Evolutionary conservation across 1,139 yeast species (phyloP).

Genomic region (Pichia sp.): DNA sequence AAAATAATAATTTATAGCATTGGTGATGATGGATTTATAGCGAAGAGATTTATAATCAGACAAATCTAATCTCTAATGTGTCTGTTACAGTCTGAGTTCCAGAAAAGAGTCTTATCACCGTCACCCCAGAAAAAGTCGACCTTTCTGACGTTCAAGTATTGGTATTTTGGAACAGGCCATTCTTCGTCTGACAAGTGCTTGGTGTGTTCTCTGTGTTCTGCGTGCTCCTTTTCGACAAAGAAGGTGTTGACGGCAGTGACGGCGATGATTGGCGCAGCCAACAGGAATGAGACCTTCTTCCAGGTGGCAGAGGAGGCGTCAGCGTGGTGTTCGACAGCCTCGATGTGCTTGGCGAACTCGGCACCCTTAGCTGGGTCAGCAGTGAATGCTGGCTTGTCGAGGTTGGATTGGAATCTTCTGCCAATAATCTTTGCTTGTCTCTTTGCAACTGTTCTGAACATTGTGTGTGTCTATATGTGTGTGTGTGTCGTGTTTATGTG

Average conservation of each 20-base stretch:
- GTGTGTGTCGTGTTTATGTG: no score
- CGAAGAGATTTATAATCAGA: neutral
- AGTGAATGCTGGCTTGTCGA: constrained; percentile 29
- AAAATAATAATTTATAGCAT: neutral
- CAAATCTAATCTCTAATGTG: constrained; percentile 42
- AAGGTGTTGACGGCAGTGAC: constrained; percentile 76
- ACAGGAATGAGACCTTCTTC: constrained; percentile 75
- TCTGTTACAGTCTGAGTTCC: constrained; percentile 92
- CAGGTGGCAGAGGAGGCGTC: constrained; percentile 69
- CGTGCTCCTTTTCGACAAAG: constrained; percentile 79
- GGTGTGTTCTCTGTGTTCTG: constrained; percentile 81
- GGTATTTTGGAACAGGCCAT: constrained; percentile 80
- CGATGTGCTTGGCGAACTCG: constrained; percentile 43
- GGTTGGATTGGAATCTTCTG: constrained; percentile 30
- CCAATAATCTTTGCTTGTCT: constrained; percentile 25
- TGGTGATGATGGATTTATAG: neutral
- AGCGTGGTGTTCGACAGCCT: constrained; percentile 73
- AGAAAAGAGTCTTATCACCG: constrained; percentile 94
- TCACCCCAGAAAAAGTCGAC: constrained; percentile 97
- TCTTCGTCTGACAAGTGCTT: constrained; percentile 78
- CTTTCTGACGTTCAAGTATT: constrained; percentile 82
- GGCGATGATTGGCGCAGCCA: constrained; percentile 78
- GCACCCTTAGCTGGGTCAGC: constrained; percentile 50
- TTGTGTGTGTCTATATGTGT: constrained; percentile 11
- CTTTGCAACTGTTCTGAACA: constrained; percentile 28